Percentiles rank a stretch among this genome's conserved stretches.
These are phyloP conservation scores for Phylloporus sp. DNA, from an alignment of 1,284 basidiomycete species.

Conservation along the genomic window DNA sequence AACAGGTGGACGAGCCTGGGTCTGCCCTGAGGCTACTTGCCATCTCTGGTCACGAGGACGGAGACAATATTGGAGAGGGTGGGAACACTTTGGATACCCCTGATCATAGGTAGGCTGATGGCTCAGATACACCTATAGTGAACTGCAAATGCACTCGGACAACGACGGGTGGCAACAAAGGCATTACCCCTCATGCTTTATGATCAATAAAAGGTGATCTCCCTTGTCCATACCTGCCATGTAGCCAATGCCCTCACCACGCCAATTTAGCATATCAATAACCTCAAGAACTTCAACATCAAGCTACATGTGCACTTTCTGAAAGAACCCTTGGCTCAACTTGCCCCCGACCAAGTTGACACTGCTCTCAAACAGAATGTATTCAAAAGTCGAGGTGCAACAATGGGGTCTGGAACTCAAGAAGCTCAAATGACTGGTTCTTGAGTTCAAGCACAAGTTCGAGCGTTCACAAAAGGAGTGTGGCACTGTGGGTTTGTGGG, in stretches of 20 bases:
- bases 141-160: constrained; percentile 48
- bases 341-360: constrained; percentile 92
- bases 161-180: constrained; percentile 54
- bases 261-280: constrained; percentile 79
- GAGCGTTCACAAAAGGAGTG: constrained; percentile 68
- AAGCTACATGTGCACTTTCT: constrained; percentile 94
- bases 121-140: constrained; percentile 50
- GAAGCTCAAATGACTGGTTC: constrained; percentile 86
- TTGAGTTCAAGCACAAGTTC: constrained; percentile 82
- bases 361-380: constrained; percentile 93
- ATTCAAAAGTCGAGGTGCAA: constrained; percentile 89
- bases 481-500: constrained; percentile 45
- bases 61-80: constrained; percentile 44
- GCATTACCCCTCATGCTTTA: constrained; percentile 79
- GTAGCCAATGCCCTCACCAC: not conserved
- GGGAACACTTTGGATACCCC: constrained; percentile 57
- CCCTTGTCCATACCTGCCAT: not conserved
- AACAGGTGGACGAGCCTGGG: constrained; percentile 28
- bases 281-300: constrained; percentile 92
- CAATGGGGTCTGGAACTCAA: constrained; percentile 92
- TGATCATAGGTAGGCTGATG: constrained; percentile 56
- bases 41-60: constrained; percentile 40
- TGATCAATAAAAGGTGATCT: constrained; percentile 89
- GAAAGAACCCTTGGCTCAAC: constrained; percentile 85
- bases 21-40: constrained; percentile 32